phyloP scores from a whole-genome alignment of 163 green algal species.

The Chlorella variabilis region DNA sequence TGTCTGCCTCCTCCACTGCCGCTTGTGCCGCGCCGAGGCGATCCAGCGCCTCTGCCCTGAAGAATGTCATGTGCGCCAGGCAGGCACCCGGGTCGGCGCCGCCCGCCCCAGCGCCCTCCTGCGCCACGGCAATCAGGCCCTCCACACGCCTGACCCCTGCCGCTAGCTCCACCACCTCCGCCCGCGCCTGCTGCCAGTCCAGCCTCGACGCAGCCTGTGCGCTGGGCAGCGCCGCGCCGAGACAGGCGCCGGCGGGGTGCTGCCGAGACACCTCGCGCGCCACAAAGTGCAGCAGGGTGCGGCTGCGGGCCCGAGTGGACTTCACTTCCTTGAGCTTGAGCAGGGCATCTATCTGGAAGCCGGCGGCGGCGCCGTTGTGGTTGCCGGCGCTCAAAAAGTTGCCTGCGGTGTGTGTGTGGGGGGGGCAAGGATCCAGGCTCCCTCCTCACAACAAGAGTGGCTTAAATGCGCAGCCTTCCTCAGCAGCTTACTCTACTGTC shows the following conservation, averaged over 20 bases:
- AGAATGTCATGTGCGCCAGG: conserved; percentile 9
- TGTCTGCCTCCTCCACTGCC: not conserved
- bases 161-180: conserved; percentile 37
- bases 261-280: conserved; percentile 47
- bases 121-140: not conserved
- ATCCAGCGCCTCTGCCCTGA: conserved; percentile 6
- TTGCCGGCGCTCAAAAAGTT: conserved; percentile 65
- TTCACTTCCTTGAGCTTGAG: conserved; percentile 60
- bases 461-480: too few species aligned
- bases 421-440: too few species aligned
- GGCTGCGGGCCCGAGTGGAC: conserved; percentile 39
- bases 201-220: conserved; percentile 17
- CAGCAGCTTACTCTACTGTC: too few species aligned
- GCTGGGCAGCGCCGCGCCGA: conserved; percentile 30
- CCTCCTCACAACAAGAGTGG: too few species aligned
- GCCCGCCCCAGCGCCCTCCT: not conserved
- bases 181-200: not conserved
- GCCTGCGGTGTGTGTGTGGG: conserved; percentile 1
- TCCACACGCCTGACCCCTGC: conserved; percentile 3
- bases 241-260: conserved; percentile 18
- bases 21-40: not conserved
- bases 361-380: conserved; percentile 49
- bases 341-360: conserved; percentile 68
- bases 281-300: conserved; percentile 70
- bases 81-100: not conserved